These are phyloP conservation scores for Pleurotus djamor DNA, from an alignment of 768 basidiomycete genomes.

Conservation along the genomic window DNA sequence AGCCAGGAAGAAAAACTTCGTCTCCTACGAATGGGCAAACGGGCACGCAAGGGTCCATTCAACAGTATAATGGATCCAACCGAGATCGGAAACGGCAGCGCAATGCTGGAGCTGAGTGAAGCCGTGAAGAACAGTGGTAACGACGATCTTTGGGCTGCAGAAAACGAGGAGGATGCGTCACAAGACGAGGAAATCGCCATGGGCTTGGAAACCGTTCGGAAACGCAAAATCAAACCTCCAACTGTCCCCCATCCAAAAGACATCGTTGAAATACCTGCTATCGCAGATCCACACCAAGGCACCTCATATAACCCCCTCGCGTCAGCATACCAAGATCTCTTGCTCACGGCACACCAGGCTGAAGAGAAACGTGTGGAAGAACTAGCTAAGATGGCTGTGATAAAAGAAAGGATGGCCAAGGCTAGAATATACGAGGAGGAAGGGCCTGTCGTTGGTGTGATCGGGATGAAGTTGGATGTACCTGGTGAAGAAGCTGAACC, in stretches of 20 bases:
- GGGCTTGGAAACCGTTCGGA: constrained; percentile 38
- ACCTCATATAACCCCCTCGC: constrained; percentile 88
- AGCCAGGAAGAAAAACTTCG: constrained; percentile 72
- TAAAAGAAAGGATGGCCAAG: constrained; percentile 53
- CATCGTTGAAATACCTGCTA: constrained; percentile 61
- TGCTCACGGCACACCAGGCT: constrained; percentile 62
- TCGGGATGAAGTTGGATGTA: constrained; percentile 66
- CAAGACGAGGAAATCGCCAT: constrained; percentile 30
- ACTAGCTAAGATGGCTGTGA: constrained; percentile 47
- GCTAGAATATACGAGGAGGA: constrained; percentile 34
- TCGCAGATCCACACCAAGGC: constrained; percentile 74
- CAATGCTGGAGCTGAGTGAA: constrained; percentile 59
- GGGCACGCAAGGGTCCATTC: constrained; percentile 69
- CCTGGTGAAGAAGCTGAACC: constrained; percentile 35
- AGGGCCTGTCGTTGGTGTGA: constrained; percentile 29
- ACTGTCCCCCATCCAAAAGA: constrained; percentile 38
- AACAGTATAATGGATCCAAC: constrained; percentile 68
- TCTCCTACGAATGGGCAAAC: constrained; percentile 74
- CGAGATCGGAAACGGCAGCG: constrained; percentile 65
- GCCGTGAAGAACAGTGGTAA: constrained; percentile 67
- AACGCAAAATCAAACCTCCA: constrained; percentile 43
- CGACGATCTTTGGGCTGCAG: constrained; percentile 61
- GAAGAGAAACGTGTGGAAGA: constrained; percentile 60
- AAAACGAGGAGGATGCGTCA: constrained; percentile 25
- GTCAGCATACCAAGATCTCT: constrained; percentile 66